Evolutionary conservation across 371 early-diverging fungal species (phyloP).

Genomic region (Mortierella sp.): DNA sequence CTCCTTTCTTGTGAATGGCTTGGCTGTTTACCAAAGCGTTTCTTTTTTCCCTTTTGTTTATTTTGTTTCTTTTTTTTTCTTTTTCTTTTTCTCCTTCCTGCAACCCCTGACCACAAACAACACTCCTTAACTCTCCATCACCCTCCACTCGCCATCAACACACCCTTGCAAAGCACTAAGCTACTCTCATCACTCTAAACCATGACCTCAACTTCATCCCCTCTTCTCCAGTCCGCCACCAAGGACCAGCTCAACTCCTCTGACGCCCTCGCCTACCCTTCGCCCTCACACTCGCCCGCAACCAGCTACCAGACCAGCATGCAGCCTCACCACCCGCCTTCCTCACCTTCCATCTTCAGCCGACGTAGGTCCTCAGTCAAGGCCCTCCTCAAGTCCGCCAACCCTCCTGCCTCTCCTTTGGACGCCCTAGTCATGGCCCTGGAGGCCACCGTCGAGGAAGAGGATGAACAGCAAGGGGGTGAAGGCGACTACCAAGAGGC

Average conservation of each 20-base stretch:
- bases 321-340: slow-evolving; percentile 6
- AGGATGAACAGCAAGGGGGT: not conserved
- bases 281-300: slow-evolving; percentile 42
- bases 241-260: slow-evolving; percentile 12
- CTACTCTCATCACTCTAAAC: not conserved
- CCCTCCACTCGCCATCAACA: not conserved
- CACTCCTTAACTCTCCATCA: not conserved
- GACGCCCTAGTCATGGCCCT: slow-evolving; percentile 58
- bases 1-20: slow-evolving; percentile 5
- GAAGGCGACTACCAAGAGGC: slow-evolving; percentile 24
- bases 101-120: not conserved
- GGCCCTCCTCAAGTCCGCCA: slow-evolving; percentile 26
- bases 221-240: slow-evolving; percentile 4
- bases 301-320: slow-evolving; percentile 28
- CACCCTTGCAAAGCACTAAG: not conserved
- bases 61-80: slow-evolving; percentile 1
- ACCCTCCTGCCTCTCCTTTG: slow-evolving; percentile 43
- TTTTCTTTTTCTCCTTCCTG: not conserved
- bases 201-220: slow-evolving; percentile 4
- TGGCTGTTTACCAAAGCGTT: not conserved
- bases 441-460: slow-evolving; percentile 53
- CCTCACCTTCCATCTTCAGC: not conserved
- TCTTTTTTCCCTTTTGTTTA: not conserved
- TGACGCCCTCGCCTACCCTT: slow-evolving; percentile 28
- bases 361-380: slow-evolving; percentile 40